Evolutionary conservation across 352 stramenopile species (phyloP).

Genomic region (Globisporangium alternatum): DNA sequence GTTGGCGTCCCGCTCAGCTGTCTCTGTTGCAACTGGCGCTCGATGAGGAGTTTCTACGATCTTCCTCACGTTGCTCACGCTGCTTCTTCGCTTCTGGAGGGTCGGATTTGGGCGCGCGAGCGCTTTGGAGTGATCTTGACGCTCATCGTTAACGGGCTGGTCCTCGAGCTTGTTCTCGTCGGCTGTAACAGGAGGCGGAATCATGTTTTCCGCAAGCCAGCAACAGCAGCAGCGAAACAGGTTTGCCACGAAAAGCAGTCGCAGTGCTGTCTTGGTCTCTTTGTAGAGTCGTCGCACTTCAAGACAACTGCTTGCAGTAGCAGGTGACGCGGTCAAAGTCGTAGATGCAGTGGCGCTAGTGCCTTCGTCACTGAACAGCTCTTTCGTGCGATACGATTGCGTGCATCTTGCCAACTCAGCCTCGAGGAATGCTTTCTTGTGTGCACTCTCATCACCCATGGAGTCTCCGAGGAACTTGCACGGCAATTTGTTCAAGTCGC

Average conservation of each 20-base stretch:
- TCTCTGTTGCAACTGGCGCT: constrained; percentile 21
- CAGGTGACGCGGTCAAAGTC: background rate
- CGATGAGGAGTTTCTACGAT: constrained; percentile 49
- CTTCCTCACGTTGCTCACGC: constrained; percentile 32
- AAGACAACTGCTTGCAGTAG: background rate
- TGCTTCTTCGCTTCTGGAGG: constrained; percentile 33
- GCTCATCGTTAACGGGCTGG: background rate
- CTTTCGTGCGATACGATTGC: constrained; percentile 21
- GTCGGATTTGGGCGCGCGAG: background rate
- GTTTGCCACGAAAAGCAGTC: constrained; percentile 53
- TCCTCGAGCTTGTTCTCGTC: constrained; percentile 1
- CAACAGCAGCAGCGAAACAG: constrained; percentile 58
- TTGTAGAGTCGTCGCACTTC: constrained; percentile 35
- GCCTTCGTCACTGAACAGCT: background rate
- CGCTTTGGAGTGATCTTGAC: background rate
- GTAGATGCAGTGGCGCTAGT: background rate
- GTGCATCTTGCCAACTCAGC: constrained; percentile 18
- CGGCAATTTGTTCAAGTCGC: constrained; percentile 3
- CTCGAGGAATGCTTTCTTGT: constrained; percentile 21
- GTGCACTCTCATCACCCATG: background rate
- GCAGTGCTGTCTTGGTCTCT: constrained; percentile 30
- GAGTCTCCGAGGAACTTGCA: background rate
- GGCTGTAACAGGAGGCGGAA: constrained; percentile 8
- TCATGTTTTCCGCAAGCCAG: constrained; percentile 61
- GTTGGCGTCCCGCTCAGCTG: constrained; percentile 28